phyloP scores from a whole-genome alignment of 768 basidiomycete species.

The Tylopilus rubrobrunneus region DNA sequence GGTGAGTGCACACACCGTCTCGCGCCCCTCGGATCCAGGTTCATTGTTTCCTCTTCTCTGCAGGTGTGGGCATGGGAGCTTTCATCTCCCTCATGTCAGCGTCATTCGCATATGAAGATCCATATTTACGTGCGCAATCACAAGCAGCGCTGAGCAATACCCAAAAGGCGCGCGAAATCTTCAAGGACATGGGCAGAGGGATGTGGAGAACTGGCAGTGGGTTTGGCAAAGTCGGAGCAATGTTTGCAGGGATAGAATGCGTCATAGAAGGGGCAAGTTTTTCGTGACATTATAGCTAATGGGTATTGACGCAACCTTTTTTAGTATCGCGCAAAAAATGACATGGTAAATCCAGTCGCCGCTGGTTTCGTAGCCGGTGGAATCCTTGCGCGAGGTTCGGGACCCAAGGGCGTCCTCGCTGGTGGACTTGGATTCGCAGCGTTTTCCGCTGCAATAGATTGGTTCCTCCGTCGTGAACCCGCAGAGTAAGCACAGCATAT shows the following conservation, averaged over 20 bases:
- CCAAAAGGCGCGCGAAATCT: slow-evolving; percentile 80
- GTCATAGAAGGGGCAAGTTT: slow-evolving; percentile 85
- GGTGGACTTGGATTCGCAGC: slow-evolving; percentile 91
- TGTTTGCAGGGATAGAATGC: slow-evolving; percentile 95
- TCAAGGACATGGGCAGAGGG: slow-evolving; percentile 90
- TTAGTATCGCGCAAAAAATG: slow-evolving; percentile 95
- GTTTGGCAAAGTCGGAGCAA: slow-evolving; percentile 89
- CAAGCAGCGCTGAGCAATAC: slow-evolving; percentile 50
- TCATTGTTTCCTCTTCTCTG: background rate
- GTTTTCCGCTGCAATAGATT: slow-evolving; percentile 88
- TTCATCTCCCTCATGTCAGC: slow-evolving; percentile 97
- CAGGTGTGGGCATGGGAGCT: slow-evolving; percentile 89
- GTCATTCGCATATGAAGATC: slow-evolving; percentile 94
- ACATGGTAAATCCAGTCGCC: slow-evolving; percentile 86
- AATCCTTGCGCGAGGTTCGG: slow-evolving; percentile 81
- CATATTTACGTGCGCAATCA: slow-evolving; percentile 64
- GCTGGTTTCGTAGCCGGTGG: slow-evolving; percentile 89
- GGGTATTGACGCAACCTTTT: background rate
- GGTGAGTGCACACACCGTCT: slow-evolving; percentile 49
- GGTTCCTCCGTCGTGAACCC: slow-evolving; percentile 75
- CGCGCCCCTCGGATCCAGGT: background rate
- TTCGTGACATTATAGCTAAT: background rate
- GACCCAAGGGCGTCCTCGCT: slow-evolving; percentile 80
- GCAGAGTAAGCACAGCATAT: slow-evolving; percentile 53
- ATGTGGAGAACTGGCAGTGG: slow-evolving; percentile 91